Evolutionary conservation across 148 eudicot species (phyloP).

Genomic region (Rhododendron simsii): DNA sequence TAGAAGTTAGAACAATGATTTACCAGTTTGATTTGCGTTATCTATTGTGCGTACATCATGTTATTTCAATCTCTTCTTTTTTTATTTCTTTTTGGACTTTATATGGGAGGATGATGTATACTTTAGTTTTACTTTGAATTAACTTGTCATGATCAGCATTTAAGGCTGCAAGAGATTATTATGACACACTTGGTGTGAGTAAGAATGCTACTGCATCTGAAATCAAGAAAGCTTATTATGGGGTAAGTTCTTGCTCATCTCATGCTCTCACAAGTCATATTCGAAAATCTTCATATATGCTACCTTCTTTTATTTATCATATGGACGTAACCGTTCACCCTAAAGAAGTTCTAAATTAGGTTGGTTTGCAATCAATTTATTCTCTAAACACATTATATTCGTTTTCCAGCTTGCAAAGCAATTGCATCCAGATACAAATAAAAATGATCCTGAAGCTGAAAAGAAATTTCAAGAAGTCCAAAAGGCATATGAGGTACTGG

Average conservation of each 20-base stretch:
- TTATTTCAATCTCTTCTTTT: background rate
- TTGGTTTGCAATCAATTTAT: background rate
- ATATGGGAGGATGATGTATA: slow-evolving; percentile 1
- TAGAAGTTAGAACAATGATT: background rate
- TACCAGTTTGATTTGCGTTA: background rate
- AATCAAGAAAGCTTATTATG: slow-evolving; percentile 90
- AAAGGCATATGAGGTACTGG: slow-evolving; percentile 85
- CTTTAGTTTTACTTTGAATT: background rate
- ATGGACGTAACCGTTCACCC: background rate
- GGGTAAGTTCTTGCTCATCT: slow-evolving; percentile 43
- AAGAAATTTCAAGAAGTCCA: slow-evolving; percentile 85
- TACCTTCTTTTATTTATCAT: background rate
- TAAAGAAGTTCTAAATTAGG: background rate
- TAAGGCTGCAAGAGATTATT: slow-evolving; percentile 58
- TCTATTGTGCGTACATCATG: background rate
- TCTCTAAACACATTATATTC: background rate
- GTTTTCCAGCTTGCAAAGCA: slow-evolving; percentile 76
- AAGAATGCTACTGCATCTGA: slow-evolving; percentile 75
- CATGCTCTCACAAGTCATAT: background rate
- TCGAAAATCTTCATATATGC: background rate
- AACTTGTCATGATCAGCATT: slow-evolving; percentile 34
- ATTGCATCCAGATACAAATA: slow-evolving; percentile 94
- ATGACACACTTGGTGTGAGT: slow-evolving; percentile 75
- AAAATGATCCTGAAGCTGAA: slow-evolving; percentile 91
- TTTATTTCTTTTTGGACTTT: background rate